Evolutionary conservation across 2,329 filamentous ascomycete species (phyloP).

Genomic region (Elsinoe necatrix): DNA sequence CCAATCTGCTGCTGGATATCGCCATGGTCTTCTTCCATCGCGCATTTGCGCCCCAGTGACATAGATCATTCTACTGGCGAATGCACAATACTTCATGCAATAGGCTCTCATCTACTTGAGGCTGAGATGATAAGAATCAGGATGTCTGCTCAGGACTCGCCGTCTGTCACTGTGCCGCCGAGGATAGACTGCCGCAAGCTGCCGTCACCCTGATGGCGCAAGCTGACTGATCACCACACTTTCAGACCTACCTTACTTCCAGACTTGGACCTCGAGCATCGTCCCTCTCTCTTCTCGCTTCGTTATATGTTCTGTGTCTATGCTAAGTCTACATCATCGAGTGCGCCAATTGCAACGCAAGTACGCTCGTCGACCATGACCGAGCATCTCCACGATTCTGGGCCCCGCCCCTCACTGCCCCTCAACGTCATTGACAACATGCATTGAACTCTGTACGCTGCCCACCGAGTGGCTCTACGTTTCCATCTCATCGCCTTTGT

Average conservation of each 20-base stretch:
- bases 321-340: neutral
- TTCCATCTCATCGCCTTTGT: neutral
- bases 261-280: no score
- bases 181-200: no score
- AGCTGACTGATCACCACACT: neutral
- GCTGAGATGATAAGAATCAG: no score
- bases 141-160: no score
- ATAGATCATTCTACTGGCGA: no score
- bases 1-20: no score
- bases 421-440: conserved; percentile 3
- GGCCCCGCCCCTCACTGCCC: neutral
- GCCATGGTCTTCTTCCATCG: no score
- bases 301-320: no score
- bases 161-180: no score
- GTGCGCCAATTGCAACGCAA: neutral
- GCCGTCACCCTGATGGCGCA: conserved; percentile 9
- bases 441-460: neutral
- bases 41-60: no score
- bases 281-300: neutral
- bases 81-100: no score
- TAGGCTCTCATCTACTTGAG: neutral
- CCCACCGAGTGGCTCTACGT: neutral
- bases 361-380: neutral
- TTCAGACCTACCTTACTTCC: no score
- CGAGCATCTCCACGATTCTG: neutral